Evolutionary conservation across 106 monocot species (phyloP).

Genomic region (Amphibolis antarctica): DNA sequence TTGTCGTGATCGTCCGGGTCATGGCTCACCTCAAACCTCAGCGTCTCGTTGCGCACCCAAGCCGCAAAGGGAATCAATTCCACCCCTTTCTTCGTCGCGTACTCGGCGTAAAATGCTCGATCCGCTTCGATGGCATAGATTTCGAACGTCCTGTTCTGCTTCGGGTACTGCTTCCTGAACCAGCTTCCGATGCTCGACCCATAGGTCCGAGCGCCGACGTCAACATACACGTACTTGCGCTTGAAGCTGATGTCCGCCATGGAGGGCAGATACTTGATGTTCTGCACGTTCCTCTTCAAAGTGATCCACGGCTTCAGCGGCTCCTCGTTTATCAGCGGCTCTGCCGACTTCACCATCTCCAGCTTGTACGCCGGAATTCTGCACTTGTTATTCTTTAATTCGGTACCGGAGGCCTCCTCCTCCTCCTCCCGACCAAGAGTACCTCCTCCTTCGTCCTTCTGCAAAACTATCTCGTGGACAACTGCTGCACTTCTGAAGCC

Average conservation of each 20-base stretch:
- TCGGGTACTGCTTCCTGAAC: conserved; percentile 87
- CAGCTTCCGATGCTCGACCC: conserved; percentile 88
- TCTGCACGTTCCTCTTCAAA: conserved; percentile 59
- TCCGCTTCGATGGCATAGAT: conserved; percentile 79
- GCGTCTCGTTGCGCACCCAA: conserved; percentile 72
- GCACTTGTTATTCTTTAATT: conserved; percentile 35
- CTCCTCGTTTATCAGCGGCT: conserved; percentile 60
- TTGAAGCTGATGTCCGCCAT: conserved; percentile 67
- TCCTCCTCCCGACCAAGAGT: neutral
- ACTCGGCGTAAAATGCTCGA: conserved; percentile 45
- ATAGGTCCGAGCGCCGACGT: conserved; percentile 73
- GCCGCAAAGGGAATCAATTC: conserved; percentile 63
- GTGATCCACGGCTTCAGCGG: conserved; percentile 83
- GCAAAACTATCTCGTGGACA: conserved; percentile 31
- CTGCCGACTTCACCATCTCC: conserved; percentile 33
- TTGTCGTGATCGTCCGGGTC: conserved; percentile 30
- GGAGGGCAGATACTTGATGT: conserved; percentile 58
- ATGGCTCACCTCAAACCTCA: conserved; percentile 53
- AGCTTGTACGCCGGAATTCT: conserved; percentile 34
- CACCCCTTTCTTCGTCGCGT: conserved; percentile 42
- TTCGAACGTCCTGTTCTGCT: conserved; percentile 68
- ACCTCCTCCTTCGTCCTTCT: conserved; percentile 12
- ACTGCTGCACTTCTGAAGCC: neutral
- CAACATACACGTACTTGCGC: conserved; percentile 47
- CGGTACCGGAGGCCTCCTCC: conserved; percentile 6